These are phyloP conservation scores for Aspergillus coremiiformis DNA, from an alignment of 495 filamentous ascomycete species.

Conservation along the genomic window DNA sequence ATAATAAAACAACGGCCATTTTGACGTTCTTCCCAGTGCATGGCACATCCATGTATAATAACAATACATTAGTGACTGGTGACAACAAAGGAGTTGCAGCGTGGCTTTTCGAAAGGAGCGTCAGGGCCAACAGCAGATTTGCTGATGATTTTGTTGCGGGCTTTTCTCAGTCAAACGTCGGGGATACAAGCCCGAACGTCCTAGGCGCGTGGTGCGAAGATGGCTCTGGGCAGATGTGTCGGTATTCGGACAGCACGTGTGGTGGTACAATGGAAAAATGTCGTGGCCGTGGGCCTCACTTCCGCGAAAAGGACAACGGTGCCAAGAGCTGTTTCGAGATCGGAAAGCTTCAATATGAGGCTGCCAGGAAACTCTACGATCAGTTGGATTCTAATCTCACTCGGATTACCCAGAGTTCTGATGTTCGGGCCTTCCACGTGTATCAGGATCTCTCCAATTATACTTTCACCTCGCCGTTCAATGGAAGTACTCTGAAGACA, in stretches of 20 bases:
- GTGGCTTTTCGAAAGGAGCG: constrained; percentile 70
- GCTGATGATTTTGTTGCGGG: constrained; percentile 78
- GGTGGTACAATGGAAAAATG: constrained; percentile 66
- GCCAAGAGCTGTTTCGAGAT: constrained; percentile 70
- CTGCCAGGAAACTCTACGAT: constrained; percentile 55
- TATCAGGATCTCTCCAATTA: constrained; percentile 70
- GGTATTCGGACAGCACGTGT: constrained; percentile 74
- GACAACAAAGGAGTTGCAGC: constrained; percentile 97
- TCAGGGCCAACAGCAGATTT: constrained; percentile 43
- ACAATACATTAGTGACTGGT: constrained; percentile 86
- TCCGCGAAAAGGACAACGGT: constrained; percentile 59
- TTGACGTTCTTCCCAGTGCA: constrained; percentile 94
- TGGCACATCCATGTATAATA: constrained; percentile 84
- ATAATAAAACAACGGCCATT: constrained; percentile 67
- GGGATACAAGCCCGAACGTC: constrained; percentile 86
- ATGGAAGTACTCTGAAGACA: constrained; percentile 63
- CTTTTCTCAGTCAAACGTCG: constrained; percentile 91
- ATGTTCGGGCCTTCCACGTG: constrained; percentile 66
- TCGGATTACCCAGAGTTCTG: constrained; percentile 42
- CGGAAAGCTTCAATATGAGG: constrained; percentile 56
- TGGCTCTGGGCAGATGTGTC: constrained; percentile 57
- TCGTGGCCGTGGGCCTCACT: constrained; percentile 80
- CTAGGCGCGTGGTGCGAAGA: constrained; percentile 79
- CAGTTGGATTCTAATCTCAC: constrained; percentile 41
- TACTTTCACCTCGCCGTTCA: constrained; percentile 62